Evolutionary conservation across 306 rosid species (phyloP).

Genomic region (Trifolium pratense): DNA sequence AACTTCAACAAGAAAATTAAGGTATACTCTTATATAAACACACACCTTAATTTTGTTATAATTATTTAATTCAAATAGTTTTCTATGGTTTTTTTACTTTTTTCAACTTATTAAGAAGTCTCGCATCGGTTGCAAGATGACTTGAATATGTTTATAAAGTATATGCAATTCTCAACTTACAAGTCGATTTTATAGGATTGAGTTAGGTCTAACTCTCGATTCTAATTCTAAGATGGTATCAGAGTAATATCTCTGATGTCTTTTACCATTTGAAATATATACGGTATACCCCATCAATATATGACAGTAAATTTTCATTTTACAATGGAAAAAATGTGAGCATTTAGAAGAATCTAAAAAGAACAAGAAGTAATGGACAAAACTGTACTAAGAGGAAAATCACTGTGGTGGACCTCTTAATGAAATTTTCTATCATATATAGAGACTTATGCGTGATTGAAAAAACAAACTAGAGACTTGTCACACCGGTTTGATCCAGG

Average conservation of each 20-base stretch:
- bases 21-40: conserved; percentile 45
- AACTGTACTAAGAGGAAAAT: conserved; percentile 4
- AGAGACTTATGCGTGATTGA: conserved; percentile 2
- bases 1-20: conserved; percentile 94
- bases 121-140: too few species aligned
- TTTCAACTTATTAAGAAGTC: too few species aligned
- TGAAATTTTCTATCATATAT: neutral
- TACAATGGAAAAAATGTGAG: neutral
- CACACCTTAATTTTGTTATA: neutral
- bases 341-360: conserved; percentile 4
- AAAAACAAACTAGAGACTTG: neutral
- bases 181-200: too few species aligned
- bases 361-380: conserved; percentile 34
- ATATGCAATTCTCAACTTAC: too few species aligned
- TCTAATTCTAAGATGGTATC: too few species aligned
- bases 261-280: too few species aligned
- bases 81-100: neutral
- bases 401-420: neutral
- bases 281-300: neutral
- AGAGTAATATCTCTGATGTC: too few species aligned
- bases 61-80: neutral
- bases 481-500: neutral
- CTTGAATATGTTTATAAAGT: too few species aligned
- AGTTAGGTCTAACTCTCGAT: too few species aligned
- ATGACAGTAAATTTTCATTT: conserved; percentile 14